These are phyloP conservation scores for Centrapalus pauciflorus DNA, from an alignment of 129 eudicot genomes.

Conservation along the genomic window DNA sequence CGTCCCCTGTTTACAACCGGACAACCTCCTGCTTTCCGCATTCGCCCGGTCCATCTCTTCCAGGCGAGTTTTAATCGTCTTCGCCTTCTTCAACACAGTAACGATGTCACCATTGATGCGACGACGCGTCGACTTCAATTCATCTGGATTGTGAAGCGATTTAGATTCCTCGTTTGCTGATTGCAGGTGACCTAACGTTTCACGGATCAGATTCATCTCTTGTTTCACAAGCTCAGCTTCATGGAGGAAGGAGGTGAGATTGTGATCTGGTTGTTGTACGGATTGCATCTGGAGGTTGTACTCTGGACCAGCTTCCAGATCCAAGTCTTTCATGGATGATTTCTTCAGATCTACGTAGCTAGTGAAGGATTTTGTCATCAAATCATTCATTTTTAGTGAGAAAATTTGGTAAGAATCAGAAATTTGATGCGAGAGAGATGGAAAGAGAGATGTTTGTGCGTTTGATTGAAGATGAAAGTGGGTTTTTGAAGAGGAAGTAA, in stretches of 20 bases:
- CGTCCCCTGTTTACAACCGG: conserved; percentile 69
- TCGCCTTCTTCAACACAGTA: conserved; percentile 58
- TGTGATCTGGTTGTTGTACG: conserved; percentile 37
- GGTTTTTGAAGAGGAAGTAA: neutral
- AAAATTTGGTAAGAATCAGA: conserved; percentile 18
- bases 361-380: conserved; percentile 81
- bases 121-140: conserved; percentile 45
- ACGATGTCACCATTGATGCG: conserved; percentile 53
- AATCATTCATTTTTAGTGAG: conserved; percentile 60
- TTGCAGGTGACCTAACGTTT: conserved; percentile 41
- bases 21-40: conserved; percentile 52
- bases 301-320: conserved; percentile 48
- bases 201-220: conserved; percentile 62
- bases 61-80: conserved; percentile 41
- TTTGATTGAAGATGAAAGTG: conserved; percentile 11
- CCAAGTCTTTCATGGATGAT: conserved; percentile 66
- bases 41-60: conserved; percentile 82
- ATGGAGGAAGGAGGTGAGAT: conserved; percentile 58
- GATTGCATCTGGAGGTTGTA: conserved; percentile 43
- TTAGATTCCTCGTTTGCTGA: conserved; percentile 51
- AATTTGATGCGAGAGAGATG: neutral
- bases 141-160: conserved; percentile 64
- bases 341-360: conserved; percentile 90
- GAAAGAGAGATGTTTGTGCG: conserved; percentile 8
- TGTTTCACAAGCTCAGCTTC: conserved; percentile 74